Percentiles rank a stretch among this genome's conserved stretches.
These are phyloP conservation scores for Epichloe uncinata DNA, from an alignment of 2,329 filamentous ascomycete species.

Conservation along the genomic window DNA sequence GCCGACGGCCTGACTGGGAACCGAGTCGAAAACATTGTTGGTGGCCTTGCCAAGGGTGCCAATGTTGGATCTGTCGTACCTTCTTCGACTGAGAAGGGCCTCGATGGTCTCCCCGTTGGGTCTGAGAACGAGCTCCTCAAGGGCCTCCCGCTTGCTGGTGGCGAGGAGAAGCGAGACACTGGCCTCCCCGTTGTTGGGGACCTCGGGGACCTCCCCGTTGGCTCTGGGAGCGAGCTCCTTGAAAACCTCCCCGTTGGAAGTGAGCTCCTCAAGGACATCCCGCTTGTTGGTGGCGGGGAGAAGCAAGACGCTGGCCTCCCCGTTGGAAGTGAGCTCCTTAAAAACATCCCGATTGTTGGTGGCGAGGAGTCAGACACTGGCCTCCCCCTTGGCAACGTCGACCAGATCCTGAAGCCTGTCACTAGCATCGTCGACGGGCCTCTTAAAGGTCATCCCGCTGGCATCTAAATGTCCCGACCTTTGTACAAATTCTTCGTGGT, in stretches of 20 bases:
- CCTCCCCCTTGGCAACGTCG: neutral
- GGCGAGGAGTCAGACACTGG: neutral
- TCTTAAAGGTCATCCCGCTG: neutral
- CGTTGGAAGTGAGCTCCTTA: too few relatives aligned
- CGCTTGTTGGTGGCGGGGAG: too few relatives aligned
- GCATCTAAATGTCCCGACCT: neutral
- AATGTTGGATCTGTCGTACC: neutral
- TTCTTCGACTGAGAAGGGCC: neutral
- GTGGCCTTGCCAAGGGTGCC: neutral
- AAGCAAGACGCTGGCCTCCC: too few relatives aligned
- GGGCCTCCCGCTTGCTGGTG: neutral
- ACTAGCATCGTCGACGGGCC: neutral
- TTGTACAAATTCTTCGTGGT: neutral
- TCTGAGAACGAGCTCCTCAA: neutral
- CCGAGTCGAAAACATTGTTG: neutral
- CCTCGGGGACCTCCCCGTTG: too few relatives aligned
- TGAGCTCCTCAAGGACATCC: neutral
- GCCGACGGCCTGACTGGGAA: too few relatives aligned
- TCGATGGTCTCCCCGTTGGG: neutral
- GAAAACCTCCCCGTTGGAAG: neutral
- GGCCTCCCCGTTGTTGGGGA: neutral
- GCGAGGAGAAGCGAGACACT: neutral
- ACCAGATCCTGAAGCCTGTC: neutral
- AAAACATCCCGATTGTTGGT: too few relatives aligned
- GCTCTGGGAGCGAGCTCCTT: neutral